Evolutionary conservation across 2,329 filamentous ascomycete genomes (phyloP).

Genomic region (Hymenoscyphus scutula): DNA sequence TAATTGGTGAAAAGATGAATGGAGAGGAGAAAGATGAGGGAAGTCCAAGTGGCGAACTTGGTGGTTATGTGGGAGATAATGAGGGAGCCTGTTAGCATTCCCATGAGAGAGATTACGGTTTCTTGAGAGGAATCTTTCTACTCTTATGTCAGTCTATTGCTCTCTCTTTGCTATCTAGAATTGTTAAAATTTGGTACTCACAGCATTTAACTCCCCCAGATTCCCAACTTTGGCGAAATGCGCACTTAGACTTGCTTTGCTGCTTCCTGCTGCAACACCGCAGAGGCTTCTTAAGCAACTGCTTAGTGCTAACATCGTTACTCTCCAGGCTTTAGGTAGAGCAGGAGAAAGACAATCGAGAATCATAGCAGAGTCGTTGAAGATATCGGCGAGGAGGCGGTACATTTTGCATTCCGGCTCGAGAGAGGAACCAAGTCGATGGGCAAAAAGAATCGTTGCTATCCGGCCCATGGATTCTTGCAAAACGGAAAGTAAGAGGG

Average conservation of each 20-base stretch:
- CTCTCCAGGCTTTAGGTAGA: slow-evolving; percentile 55
- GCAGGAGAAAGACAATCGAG: slow-evolving; percentile 66
- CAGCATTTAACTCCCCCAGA: slow-evolving; percentile 86
- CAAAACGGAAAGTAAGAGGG: slow-evolving; percentile 63
- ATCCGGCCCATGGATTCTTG: slow-evolving; percentile 65
- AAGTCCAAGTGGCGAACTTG: slow-evolving; percentile 60
- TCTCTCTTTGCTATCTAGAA: not conserved
- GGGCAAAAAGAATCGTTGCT: slow-evolving; percentile 68
- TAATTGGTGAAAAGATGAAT: slow-evolving; percentile 66
- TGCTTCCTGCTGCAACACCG: slow-evolving; percentile 84
- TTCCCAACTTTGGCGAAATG: slow-evolving; percentile 90
- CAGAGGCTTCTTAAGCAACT: slow-evolving; percentile 69
- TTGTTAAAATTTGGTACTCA: too few species aligned
- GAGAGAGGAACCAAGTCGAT: slow-evolving; percentile 63
- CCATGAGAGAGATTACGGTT: slow-evolving; percentile 83
- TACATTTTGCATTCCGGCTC: slow-evolving; percentile 74
- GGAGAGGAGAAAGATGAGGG: slow-evolving; percentile 7
- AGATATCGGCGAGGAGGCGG: slow-evolving; percentile 65
- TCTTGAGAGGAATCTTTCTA: slow-evolving; percentile 89
- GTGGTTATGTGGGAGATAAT: slow-evolving; percentile 75
- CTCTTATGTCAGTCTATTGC: slow-evolving; percentile 13
- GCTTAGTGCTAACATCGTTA: slow-evolving; percentile 56
- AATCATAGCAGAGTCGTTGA: slow-evolving; percentile 71
- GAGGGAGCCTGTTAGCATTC: slow-evolving; percentile 79
- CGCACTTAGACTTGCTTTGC: slow-evolving; percentile 85